phyloP scores from a whole-genome alignment of 1,139 yeast genomes.

The Pichia sp. region DNA sequence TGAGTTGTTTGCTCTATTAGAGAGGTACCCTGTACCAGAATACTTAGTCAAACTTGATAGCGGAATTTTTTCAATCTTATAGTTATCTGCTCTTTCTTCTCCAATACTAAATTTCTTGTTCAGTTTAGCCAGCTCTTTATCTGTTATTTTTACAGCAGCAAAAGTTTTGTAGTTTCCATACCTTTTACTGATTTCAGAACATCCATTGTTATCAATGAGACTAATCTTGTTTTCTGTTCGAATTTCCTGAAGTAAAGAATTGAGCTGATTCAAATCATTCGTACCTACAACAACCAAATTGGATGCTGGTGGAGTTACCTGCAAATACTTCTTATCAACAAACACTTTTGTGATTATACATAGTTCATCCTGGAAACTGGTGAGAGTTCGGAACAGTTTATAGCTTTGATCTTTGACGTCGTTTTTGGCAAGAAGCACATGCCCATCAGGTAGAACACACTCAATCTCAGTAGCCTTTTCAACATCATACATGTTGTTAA shows the following conservation, averaged over 20 bases:
- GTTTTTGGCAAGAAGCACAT: constrained; percentile 8
- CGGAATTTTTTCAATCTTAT: constrained; percentile 1
- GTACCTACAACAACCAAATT: constrained; percentile 18
- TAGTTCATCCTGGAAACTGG: constrained; percentile 12
- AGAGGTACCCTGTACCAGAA: background rate
- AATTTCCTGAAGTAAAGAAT: constrained; percentile 11
- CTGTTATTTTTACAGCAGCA: constrained; percentile 14
- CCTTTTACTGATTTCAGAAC: constrained; percentile 7
- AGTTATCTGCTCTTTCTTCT: background rate
- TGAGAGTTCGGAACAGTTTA: constrained; percentile 13
- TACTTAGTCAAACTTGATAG: background rate
- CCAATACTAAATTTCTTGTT: constrained; percentile 6
- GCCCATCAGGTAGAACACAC: constrained; percentile 25
- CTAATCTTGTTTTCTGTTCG: constrained; percentile 9
- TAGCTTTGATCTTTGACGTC: constrained; percentile 2
- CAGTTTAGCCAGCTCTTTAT: constrained; percentile 3
- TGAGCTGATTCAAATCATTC: constrained; percentile 14
- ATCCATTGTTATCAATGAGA: constrained; percentile 17
- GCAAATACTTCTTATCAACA: too few relatives aligned
- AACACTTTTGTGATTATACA: constrained; percentile 19
- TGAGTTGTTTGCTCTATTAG: background rate
- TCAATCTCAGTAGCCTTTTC: constrained; percentile 14
- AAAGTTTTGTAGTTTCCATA: constrained; percentile 17
- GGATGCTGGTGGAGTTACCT: too few relatives aligned
- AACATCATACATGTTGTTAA: constrained; percentile 14